phyloP scores from a whole-genome alignment of 23 red algal species.

The Chondrus crispus region DNA sequence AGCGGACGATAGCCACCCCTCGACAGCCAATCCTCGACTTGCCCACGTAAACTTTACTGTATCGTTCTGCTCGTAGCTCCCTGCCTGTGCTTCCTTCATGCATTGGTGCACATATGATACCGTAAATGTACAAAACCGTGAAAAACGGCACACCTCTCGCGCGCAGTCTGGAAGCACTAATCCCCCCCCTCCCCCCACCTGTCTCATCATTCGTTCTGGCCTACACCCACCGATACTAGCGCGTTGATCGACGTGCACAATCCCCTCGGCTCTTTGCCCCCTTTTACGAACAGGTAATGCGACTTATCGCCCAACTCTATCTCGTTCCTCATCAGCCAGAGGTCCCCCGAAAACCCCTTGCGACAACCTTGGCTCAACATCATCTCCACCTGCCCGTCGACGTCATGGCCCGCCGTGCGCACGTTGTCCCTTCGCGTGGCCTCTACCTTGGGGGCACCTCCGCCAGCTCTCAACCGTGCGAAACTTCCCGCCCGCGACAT shows the following conservation, averaged over 20 bases:
- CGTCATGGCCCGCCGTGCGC: conserved; percentile 16
- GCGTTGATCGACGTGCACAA: conserved; percentile 3
- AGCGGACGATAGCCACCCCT: no score
- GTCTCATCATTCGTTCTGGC: no score
- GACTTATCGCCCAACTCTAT: neutral
- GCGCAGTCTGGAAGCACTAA: no score
- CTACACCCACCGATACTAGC: neutral
- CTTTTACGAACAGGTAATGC: conserved; percentile 9
- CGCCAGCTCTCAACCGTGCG: neutral
- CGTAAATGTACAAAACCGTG: no score
- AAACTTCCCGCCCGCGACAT: conserved; percentile 15
- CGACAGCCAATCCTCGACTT: no score
- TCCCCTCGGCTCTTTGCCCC: neutral
- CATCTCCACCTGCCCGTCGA: conserved; percentile 43
- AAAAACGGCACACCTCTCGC: no score
- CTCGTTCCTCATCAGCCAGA: neutral
- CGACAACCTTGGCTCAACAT: neutral
- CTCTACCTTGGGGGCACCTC: neutral
- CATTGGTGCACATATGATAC: no score
- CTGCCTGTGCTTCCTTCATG: no score
- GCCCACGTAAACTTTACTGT: no score
- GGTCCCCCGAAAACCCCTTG: conserved; percentile 2
- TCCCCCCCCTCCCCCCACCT: no score
- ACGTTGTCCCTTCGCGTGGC: conserved; percentile 11
- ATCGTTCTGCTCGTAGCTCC: no score